Evolutionary conservation across 2,329 filamentous ascomycete genomes (phyloP), one percentile per base, ranked within the genome.

Genomic region (Colletotrichum ledebouriae): DNA sequence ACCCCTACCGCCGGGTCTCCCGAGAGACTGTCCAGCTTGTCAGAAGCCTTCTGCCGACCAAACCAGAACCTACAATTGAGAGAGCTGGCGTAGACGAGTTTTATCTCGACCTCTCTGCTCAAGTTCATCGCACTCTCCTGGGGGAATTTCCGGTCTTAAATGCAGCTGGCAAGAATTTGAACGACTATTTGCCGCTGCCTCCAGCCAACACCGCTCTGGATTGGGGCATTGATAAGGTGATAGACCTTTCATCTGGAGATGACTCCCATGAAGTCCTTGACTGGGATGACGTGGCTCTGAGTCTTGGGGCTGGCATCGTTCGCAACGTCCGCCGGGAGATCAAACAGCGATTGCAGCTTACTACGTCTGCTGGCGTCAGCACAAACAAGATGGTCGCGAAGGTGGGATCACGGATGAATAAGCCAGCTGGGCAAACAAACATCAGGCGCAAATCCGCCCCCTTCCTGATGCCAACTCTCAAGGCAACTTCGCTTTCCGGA

Each of bases 1-100:
- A 60, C 3, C 58, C 58, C 11, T 60, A 60, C 37, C 46, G 58
- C 2, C 12, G 29, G 11, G 37, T 60, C 2, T 60, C 58, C 6
- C 20, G 58, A 0, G 33, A 34, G 49, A 52, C 49, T 2, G 34
- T 52, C 15, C 49, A 52, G 2, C 49, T 52, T 1, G 25, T 52
- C 49, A 7, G 22, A 9, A 52, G 3, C 7, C 49, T 52, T 0
- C 1, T 52, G 33, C 49, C 49, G 2, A 25, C 0, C 0, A 52
- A 52, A 1, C 49, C 49, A n/a, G 15, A 25, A 2, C 49, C 49
- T 0, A 52, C 25, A 6, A 52, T 52, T 2, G 49, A 52, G 22
- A 52, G 49, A 0, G 49, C 49, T 33, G 49, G 49, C 0, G 49
- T 52, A n/a, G 49, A 52, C 3, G 49, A 52, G 49, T 52, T 52